These are phyloP conservation scores for Sequoia sempervirens DNA, from an alignment of 75 land plant genomes.

Conservation along the genomic window DNA sequence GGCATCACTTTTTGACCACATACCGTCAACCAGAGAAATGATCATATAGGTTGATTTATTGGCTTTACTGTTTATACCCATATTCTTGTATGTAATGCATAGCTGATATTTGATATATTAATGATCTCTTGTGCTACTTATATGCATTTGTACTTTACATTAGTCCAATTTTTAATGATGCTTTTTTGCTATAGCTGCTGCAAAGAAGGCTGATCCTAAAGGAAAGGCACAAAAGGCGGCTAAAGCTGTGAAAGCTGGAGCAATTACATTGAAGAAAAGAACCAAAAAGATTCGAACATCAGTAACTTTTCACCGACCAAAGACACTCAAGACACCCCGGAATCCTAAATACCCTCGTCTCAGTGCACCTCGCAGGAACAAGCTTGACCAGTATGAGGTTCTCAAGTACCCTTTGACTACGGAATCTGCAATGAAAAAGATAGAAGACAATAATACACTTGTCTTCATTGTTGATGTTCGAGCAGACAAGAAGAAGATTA, in stretches of 20 bases:
- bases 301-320: constrained; percentile 55
- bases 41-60: too few species aligned
- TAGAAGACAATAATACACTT: constrained; percentile 74
- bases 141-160: too few species aligned
- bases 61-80: too few species aligned
- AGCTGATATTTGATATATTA: neutral
- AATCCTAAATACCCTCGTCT: constrained; percentile 52
- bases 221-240: constrained; percentile 51
- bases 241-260: constrained; percentile 45
- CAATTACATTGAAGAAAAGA: constrained; percentile 28
- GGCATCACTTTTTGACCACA: too few species aligned
- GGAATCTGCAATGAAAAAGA: constrained; percentile 82
- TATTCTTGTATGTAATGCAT: too few species aligned
- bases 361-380: constrained; percentile 52
- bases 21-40: too few species aligned
- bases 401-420: constrained; percentile 61
- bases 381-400: constrained; percentile 66
- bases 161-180: neutral
- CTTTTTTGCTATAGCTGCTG: neutral
- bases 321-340: constrained; percentile 33
- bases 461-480: constrained; percentile 77
- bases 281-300: constrained; percentile 46
- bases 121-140: neutral
- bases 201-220: constrained; percentile 29
- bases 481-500: constrained; percentile 70